Percentiles rank a stretch among this genome's conserved stretches.
phyloP scores from a whole-genome alignment of 2,329 filamentous ascomycete species.

The Biscogniauxia mediterranea region DNA sequence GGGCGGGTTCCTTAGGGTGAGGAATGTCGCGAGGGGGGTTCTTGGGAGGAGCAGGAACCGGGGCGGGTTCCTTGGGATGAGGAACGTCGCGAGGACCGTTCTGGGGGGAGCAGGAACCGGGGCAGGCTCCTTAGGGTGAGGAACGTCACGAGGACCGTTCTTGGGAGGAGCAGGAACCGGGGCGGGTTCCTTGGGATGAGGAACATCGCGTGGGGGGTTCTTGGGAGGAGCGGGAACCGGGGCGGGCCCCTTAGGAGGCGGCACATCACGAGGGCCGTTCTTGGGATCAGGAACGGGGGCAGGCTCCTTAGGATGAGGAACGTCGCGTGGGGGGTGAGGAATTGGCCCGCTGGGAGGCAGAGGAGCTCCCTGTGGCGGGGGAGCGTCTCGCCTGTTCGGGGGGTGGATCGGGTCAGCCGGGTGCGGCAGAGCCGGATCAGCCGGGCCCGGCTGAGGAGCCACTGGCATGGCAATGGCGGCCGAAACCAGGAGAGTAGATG shows the following conservation, averaged over 20 bases:
- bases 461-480: background rate
- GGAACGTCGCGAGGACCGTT: background rate
- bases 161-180: background rate
- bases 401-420: background rate
- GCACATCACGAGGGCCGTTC: background rate
- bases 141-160: too few relatives aligned
- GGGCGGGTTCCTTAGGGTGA: too few relatives aligned
- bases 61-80: background rate
- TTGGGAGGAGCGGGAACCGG: background rate
- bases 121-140: background rate
- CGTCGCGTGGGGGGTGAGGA: background rate
- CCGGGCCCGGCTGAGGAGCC: background rate
- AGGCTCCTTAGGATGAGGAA: background rate
- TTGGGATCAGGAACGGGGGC: background rate
- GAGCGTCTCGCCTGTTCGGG: background rate
- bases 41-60: too few relatives aligned
- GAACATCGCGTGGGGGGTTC: background rate
- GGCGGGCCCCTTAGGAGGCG: background rate
- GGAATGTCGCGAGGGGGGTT: too few relatives aligned
- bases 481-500: background rate
- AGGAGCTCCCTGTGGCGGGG: too few relatives aligned
- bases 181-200: too few relatives aligned
- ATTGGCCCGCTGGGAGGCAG: too few relatives aligned
- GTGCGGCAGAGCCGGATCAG: background rate
- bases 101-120: too few relatives aligned